Conservation (phyloP, 1,139 yeast genomes). For the Suhomyces kunorum region DNA sequence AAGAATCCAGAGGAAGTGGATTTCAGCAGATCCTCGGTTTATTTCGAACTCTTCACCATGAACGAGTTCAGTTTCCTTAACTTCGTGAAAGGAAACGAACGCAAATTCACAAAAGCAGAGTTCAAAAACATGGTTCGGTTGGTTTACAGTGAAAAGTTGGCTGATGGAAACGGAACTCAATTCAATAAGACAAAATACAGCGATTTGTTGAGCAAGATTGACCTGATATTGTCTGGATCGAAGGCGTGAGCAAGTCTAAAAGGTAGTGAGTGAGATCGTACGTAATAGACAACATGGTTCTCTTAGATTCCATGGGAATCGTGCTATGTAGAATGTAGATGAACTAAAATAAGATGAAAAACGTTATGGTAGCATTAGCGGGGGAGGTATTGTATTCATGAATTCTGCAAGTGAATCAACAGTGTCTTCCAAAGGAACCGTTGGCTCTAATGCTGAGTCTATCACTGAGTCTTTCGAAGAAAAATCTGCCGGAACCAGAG, state of each 20-base stretch:
- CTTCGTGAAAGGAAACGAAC: slow-evolving; percentile 22
- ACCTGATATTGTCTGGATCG: not conserved
- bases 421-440: slow-evolving; percentile 14
- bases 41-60: slow-evolving; percentile 56
- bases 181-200: slow-evolving; percentile 43
- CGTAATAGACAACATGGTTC: not conserved
- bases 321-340: not conserved
- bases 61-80: slow-evolving; percentile 40
- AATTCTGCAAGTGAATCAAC: not conserved
- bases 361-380: no score
- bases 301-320: not conserved
- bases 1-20: slow-evolving; percentile 59
- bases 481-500: slow-evolving; percentile 65
- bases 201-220: slow-evolving; percentile 37
- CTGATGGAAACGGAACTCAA: slow-evolving; percentile 41
- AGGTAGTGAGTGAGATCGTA: no score
- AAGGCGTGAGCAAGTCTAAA: no score
- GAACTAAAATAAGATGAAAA: no score
- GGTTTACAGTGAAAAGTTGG: slow-evolving; percentile 51
- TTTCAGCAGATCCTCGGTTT: slow-evolving; percentile 56
- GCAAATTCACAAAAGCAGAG: slow-evolving; percentile 30
- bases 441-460: slow-evolving; percentile 30
- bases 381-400: no score
- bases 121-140: slow-evolving; percentile 43
- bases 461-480: slow-evolving; percentile 57